Base-by-base conservation (phyloP, 2,329 filamentous ascomycete genomes). In the Cladophialophora immunda region DNA sequence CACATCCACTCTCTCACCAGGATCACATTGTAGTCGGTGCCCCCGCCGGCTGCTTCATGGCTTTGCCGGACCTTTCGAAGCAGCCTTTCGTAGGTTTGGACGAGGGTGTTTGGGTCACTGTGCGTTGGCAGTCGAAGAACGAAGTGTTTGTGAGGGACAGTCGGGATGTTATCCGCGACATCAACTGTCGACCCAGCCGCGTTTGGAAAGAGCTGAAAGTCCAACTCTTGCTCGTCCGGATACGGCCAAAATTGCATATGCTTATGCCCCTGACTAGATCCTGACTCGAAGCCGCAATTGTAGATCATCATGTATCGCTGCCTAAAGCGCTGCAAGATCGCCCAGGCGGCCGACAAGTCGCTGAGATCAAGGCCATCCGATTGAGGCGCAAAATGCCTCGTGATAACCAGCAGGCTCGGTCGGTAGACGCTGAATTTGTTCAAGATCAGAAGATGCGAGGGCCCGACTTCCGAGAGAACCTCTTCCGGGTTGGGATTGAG, bases 201-300 rank as follows among this genome's bases (percentile, higher is more conserved):
- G 38, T 61, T 64, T 1, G 74, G 73, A 66, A 73, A 75, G 41
- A 70, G 64, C 54, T 65, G 60, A 58, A 70, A 71, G 2, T 67
- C 69, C 30, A 72, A 45, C 22, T 68, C 62, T 25, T 62, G 8
- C 54, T 67, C 56, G 59, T 65, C 61, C 3, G 79, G 78, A 58
- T 74, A 71, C 0, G 76, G 78, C 57, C 82, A 76, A 1, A 82
- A 63, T 65, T 83, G 81, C 66, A 82, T 72, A 72, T 83, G 81
- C 69, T 83, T 83, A 71, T 83, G 81, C 3, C 80, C 79, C 62
- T 81, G 77, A 15, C 77, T 80, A 1, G 75, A 78, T 19, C 81
- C 81, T 58, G 78, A 78, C 29, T 81, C 78, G 50, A 79, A 77
- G 15, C 81, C 81, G 58, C 81, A 82, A 68, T 83, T 83, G 71